Base-by-base conservation (phyloP, 2,329 filamentous ascomycete genomes). In the Lasiodiplodia sp. region DNA sequence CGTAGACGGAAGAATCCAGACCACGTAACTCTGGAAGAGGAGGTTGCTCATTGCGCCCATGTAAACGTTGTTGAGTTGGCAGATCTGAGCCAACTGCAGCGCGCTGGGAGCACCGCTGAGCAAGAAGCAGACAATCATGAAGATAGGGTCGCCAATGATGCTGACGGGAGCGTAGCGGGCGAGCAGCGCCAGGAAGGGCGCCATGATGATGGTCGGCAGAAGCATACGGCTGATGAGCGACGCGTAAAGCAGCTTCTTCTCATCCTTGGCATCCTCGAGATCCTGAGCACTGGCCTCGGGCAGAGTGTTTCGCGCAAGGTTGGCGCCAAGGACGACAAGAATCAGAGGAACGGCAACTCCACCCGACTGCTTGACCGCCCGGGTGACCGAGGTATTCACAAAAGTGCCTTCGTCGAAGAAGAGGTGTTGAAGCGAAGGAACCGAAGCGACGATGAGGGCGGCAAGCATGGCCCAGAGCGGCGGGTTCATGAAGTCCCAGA, bases 401-500 rank as follows among this genome's bases (percentile, higher is more conserved):
- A 99, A 97, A 0, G 94, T 94, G 21, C 92, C 95, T 47, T 94
- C 89, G 65, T 90, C 86, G 81, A 98, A 99, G 83, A 99, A 97
- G 21, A 96, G 82, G 51, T 86, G 84, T 78, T 99, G 95, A 8
- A 99, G 86, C 1, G 84, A 77, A 0, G 96, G 96, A 6, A 97
- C 88, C 0, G 94, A 97, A 2, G 96, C 96, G 6, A 99, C 92
- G 63, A 97, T 82, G 56, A 98, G 90, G n/a, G 96, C 93, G 49
- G 90, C 84, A 40, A 98, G 83, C 96, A 99, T 98, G 37, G 96
- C 94, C 94, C 94, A 98, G 31, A 99, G 89, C 0, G 96, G 96
- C 52, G 96, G 95, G 80, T 98, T 98, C 95, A 99, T 98, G 79
- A 97, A 97, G 58, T 92, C 91, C 92, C 92, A 96, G 14, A 94